Conservation (phyloP, 2,329 filamentous ascomycete genomes). For the Esteya vermicola region DNA sequence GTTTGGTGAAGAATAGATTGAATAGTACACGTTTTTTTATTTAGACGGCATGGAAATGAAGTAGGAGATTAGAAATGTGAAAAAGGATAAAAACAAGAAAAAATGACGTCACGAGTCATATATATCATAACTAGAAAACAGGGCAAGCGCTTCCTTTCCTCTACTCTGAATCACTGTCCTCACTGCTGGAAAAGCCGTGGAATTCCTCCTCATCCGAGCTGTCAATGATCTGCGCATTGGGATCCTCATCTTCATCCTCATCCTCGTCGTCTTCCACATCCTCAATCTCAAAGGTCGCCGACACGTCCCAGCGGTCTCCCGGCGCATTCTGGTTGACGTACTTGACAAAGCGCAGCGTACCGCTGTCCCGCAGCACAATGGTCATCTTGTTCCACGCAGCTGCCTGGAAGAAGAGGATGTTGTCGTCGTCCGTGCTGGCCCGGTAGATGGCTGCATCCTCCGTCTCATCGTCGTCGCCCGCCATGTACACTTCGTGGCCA, state of each 20-base stretch:
- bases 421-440: constrained; percentile 60
- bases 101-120: neutral
- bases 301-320: constrained; percentile 88
- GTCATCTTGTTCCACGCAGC: constrained; percentile 80
- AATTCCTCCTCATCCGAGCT: constrained; percentile 42
- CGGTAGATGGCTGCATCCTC: constrained; percentile 76
- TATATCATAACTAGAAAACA: neutral
- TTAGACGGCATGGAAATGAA: too few species aligned
- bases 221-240: constrained; percentile 16
- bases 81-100: neutral
- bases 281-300: constrained; percentile 61
- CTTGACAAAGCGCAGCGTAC: constrained; percentile 86
- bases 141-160: too few species aligned
- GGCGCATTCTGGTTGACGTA: constrained; percentile 73
- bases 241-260: constrained; percentile 24
- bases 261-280: constrained; percentile 32
- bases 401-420: constrained; percentile 49
- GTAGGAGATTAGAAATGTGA: neutral
- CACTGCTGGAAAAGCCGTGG: constrained; percentile 37
- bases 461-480: constrained; percentile 57
- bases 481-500: constrained; percentile 88
- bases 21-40: too few species aligned
- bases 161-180: constrained; percentile 22
- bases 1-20: neutral
- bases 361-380: constrained; percentile 76